Base-by-base conservation (phyloP, 345 rosid genomes). In the Balakata baccata region DNA sequence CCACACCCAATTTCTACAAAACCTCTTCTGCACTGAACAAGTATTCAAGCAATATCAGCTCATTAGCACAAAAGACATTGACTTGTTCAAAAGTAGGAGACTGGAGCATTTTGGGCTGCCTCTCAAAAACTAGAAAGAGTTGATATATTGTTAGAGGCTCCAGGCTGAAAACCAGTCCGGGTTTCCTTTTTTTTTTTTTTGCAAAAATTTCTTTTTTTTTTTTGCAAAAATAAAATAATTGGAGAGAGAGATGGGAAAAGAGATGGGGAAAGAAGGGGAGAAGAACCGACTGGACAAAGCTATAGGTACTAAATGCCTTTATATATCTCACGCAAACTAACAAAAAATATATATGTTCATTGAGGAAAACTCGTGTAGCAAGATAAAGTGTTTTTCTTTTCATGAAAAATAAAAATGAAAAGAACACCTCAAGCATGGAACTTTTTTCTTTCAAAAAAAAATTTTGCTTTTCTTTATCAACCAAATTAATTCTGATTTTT, bases 181-280 rank as follows among this genome's bases (percentile, higher is more conserved):
- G 34, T 29, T 43, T 20, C 7, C 18, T 54, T 54, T 54, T 53
- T 56, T 6, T 1, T 20, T 52, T 18, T 17, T 52, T 16, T 14
- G 11, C 18, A 2, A 5, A n/a, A n/a, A n/a, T n/a, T n/a, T n/a
- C n/a, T n/a, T 52, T 52, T 52, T 52, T 0, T 52, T 52, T 52
- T 52, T 52, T 16, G 57, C n/a, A 12, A 52, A 52, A 65, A 70
- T 61, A 66, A 79, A 85, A 75, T 81, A 82, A 78, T 77, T 79
- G 79, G 76, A 60, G 80, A 80, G 78, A 74, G 74, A 59, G 50
- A 66, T 59, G 41, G 71, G 6, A 7, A 29, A 2, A 29, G 52
- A 68, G 47, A 7, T 62, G 58, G 63, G 25, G 61, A 41, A 34
- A 61, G 64, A 61, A 20, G 69, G 22, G 0, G 41, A 2, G 2